phyloP scores from a whole-genome alignment of 192 early-diverging fungal genomes.

The Coemansia sp. region DNA sequence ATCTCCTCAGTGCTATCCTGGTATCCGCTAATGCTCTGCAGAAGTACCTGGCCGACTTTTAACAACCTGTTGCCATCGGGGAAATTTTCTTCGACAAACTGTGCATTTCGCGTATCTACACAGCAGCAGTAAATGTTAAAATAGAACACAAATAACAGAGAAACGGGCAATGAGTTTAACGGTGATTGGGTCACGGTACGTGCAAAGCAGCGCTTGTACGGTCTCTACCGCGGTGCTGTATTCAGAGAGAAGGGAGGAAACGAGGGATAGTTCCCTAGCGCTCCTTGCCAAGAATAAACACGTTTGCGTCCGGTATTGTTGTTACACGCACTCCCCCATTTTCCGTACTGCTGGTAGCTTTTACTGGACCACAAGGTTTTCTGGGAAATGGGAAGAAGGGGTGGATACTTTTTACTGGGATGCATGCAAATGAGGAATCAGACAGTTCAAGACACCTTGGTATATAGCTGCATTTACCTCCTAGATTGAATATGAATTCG shows the following conservation, averaged over 20 bases:
- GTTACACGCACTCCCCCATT: too few relatives aligned
- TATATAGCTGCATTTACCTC: slow-evolving; percentile 26
- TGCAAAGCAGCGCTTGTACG: too few relatives aligned
- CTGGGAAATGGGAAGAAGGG: too few relatives aligned
- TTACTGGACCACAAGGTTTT: too few relatives aligned
- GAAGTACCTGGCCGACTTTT: slow-evolving; percentile 26
- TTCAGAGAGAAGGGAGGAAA: neutral
- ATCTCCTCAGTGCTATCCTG: slow-evolving; percentile 43
- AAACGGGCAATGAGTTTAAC: neutral
- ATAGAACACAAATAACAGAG: neutral
- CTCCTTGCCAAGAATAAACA: neutral
- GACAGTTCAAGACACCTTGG: neutral
- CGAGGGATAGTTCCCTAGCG: neutral
- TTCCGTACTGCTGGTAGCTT: too few relatives aligned
- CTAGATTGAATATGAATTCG: slow-evolving; percentile 52
- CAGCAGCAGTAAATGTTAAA: neutral
- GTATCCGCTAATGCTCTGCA: slow-evolving; percentile 34
- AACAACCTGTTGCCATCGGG: slow-evolving; percentile 33
- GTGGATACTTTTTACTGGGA: too few relatives aligned
- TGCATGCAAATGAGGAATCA: neutral
- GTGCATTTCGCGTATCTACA: slow-evolving; percentile 33
- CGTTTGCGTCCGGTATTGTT: neutral
- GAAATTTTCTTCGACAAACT: slow-evolving; percentile 31
- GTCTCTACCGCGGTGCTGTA: too few relatives aligned
- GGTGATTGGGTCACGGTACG: neutral